Base-by-base conservation (phyloP, 2,329 filamentous ascomycete species). In the Neopestalotiopsis rosae region DNA sequence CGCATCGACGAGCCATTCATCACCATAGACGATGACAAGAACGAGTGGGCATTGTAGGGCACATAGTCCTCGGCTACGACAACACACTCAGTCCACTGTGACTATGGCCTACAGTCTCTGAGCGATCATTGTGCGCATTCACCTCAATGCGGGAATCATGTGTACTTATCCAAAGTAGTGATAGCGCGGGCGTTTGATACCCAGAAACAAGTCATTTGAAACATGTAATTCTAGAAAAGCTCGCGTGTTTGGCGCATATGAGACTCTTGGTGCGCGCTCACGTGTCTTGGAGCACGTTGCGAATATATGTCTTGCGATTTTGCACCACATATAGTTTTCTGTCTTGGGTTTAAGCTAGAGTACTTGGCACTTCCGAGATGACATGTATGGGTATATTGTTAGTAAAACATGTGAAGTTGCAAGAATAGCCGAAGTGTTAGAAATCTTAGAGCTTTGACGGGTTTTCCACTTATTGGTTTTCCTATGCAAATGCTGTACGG, bases 1-100 rank as follows among this genome's bases (percentile, higher is more conserved):
- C 89, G 93, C 76, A 94, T 99, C 69, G 94, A 98, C 75, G 94
- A 97, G 82, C 95, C 96, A 0, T 98, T 99, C 78, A 89, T 98
- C 68, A 88, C 87, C 45, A 83, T 87, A 4, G 86, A 87, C 28
- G 95, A 98, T 75, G 88, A 95, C 78, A 84, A 84, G 71, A 89
- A 91, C 68, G 94, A 97, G 76, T 99, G 96, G 96, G 90, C 89
- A 65, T 80, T 92, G 71, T 92, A 81, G 81, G 24, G 49, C 34
- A 17, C 24, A 32, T 20, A 38, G 13, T 12, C 6, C 34, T 65
- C 12, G 40, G 49, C 34, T 34, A n/a, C 3, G 9, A 24, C n/a
- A n/a, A 38, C 34, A 1, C 34, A n/a, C 6, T 17, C 45, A 52
- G 20, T 20, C 17, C 45, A n/a, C 45, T 52, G 45, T 7, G 45